Evolutionary conservation across 208 protist species (phyloP).

Genomic region (Naegleria lovaniensis): DNA sequence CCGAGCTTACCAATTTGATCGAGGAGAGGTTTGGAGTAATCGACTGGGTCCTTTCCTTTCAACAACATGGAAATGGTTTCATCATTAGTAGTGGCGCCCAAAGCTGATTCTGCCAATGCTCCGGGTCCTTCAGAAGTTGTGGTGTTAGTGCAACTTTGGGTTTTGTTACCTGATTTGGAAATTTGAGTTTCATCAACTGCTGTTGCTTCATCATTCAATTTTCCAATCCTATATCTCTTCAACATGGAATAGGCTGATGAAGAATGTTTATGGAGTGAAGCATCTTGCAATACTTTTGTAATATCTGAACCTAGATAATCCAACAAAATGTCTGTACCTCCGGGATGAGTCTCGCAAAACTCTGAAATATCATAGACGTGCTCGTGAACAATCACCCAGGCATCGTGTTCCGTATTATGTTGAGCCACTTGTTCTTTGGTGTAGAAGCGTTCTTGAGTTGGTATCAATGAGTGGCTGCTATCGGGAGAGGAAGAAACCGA

Average conservation of each 20-base stretch:
- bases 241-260: neutral
- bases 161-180: neutral
- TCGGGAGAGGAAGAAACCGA: too few relatives aligned
- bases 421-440: neutral
- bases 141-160: too few relatives aligned
- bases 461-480: too few relatives aligned
- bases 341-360: slow-evolving; percentile 55
- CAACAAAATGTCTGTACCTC: slow-evolving; percentile 38
- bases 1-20: neutral
- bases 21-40: neutral
- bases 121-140: too few relatives aligned
- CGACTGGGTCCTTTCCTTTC: neutral
- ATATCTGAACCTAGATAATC: slow-evolving; percentile 37
- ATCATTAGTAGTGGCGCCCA: too few relatives aligned
- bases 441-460: neutral
- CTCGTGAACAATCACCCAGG: slow-evolving; percentile 42
- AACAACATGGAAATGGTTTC: too few relatives aligned
- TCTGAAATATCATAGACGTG: slow-evolving; percentile 51
- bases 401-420: neutral
- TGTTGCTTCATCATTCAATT: neutral
- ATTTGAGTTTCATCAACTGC: neutral
- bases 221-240: neutral
- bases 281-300: neutral
- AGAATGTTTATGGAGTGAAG: neutral
- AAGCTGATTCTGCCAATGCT: too few relatives aligned